phyloP scores from a whole-genome alignment of 2,329 filamentous ascomycete species.

The Rhynchosporium secalis region DNA sequence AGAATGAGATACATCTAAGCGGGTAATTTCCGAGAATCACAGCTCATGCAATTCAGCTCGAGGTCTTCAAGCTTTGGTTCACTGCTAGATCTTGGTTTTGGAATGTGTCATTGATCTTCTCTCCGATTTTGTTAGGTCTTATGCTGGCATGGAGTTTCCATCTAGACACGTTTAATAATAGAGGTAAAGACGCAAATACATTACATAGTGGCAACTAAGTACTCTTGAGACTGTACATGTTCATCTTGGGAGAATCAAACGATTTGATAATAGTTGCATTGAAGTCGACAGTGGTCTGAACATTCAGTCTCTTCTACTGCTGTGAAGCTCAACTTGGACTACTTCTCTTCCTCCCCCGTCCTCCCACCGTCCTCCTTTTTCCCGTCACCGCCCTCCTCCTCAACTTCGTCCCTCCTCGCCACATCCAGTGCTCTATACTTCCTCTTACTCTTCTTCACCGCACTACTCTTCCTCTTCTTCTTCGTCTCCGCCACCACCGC shows the following conservation, averaged over 20 bases:
- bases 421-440: constrained; percentile 67
- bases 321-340: too few relatives aligned
- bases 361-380: too few relatives aligned
- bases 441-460: constrained; percentile 76
- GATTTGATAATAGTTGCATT: too few relatives aligned
- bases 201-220: too few relatives aligned
- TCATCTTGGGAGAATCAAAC: too few relatives aligned
- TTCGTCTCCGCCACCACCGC: constrained; percentile 63
- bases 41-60: neutral
- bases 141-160: neutral
- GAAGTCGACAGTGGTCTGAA: too few relatives aligned
- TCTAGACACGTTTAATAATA: constrained; percentile 1
- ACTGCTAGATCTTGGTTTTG: neutral
- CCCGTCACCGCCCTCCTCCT: too few relatives aligned
- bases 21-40: too few relatives aligned
- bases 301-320: too few relatives aligned
- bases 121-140: too few relatives aligned
- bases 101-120: neutral
- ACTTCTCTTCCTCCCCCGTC: too few relatives aligned
- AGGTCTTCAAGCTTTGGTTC: neutral
- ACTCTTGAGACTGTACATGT: too few relatives aligned
- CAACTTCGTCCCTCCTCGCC: constrained; percentile 24
- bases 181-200: neutral
- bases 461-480: constrained; percentile 71
- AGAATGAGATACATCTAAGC: constrained; percentile 37